Conservation (phyloP, 2,329 filamentous ascomycete species). For the Aspergillus viridinutans region DNA sequence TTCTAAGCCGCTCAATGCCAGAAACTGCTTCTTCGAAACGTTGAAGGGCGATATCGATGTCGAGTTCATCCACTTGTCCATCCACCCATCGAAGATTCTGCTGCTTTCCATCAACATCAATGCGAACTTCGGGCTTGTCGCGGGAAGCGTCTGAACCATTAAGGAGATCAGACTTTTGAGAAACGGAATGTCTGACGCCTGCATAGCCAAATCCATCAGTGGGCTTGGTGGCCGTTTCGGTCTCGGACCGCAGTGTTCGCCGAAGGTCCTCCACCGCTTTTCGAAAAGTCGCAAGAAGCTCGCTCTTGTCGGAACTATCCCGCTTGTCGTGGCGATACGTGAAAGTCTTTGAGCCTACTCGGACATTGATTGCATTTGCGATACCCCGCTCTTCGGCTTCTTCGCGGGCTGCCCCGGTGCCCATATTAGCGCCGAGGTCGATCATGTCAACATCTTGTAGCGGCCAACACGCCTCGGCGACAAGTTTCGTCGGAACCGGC, state of each 20-base stretch:
- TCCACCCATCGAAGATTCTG: slow-evolving; percentile 96
- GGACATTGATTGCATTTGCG: slow-evolving; percentile 83
- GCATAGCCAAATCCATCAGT: slow-evolving; percentile 84
- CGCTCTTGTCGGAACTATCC: slow-evolving; percentile 71
- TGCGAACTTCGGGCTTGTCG: slow-evolving; percentile 68
- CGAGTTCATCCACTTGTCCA: slow-evolving; percentile 87
- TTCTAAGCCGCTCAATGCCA: slow-evolving; percentile 78
- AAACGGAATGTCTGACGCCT: slow-evolving; percentile 69
- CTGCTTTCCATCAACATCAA: slow-evolving; percentile 94
- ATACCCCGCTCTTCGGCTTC: slow-evolving; percentile 56
- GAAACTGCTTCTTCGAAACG: slow-evolving; percentile 79
- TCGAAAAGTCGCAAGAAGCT: slow-evolving; percentile 80
- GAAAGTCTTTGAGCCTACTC: slow-evolving; percentile 84
- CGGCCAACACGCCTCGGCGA: slow-evolving; percentile 92
- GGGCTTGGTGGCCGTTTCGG: slow-evolving; percentile 78
- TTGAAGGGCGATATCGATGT: slow-evolving; percentile 92
- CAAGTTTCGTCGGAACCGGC: slow-evolving; percentile 63
- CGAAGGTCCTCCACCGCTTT: slow-evolving; percentile 90
- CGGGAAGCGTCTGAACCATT: slow-evolving; percentile 74
- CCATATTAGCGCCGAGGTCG: slow-evolving; percentile 63
- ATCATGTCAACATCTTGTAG: slow-evolving; percentile 89
- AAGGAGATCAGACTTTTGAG: slow-evolving; percentile 75
- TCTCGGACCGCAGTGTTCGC: slow-evolving; percentile 77
- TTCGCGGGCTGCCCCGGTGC: slow-evolving; percentile 33
- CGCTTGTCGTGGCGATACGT: slow-evolving; percentile 88